Evolutionary conservation across 2,329 filamentous ascomycete species (phyloP), one percentile per base, ranked within the genome.

Genomic region (Alternaria triticimaculans): DNA sequence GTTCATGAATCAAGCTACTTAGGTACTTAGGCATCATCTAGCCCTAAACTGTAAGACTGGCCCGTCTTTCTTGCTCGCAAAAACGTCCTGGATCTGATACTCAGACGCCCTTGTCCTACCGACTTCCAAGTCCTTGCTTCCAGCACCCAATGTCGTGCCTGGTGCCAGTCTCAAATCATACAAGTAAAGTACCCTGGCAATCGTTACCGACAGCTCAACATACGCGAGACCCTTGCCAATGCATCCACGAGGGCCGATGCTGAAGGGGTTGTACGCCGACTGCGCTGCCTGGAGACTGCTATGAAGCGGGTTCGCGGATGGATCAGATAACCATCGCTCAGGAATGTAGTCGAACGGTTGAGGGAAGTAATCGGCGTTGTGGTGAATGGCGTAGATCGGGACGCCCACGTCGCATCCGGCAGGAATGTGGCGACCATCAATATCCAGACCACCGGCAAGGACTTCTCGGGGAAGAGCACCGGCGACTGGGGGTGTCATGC

Each of bases 251-350:
- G 90, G 88, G 0, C 91, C 91, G 65, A 92, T 82, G 49, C 87
- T 89, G 71, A 93, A 93, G 2, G 92, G 90, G 66, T 90, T 93
- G 80, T 92, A 95, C 0, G 92, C 92, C 33, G 84, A 85, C 55
- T 90, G 86, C 3, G 91, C 90, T 11, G 73, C 71, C 9, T 70
- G 26, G 25, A 80, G 70, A 30, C 72, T 72, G 45, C 45, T 58
- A 43, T 76, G 70, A 14, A 78, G 55, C 2, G 78, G 77, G 55
- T 80, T 79, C 15, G 62, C 62, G 0, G 68, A 60, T 0, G 73
- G 53, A 43, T 80, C 77, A 3, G 67, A 64, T 3, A 81, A 71
- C 80, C 80, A 81, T 46, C 80, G 76, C 62, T 79, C 78, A 0
- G 80, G 80, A 2, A 75, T 62, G 67, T 76, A 82, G 55, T 76